A percentile compares a stretch with the other conserved stretches of the same genome.
phyloP scores from a whole-genome alignment of 768 basidiomycete species.

The Boletus reticuloceps region DNA sequence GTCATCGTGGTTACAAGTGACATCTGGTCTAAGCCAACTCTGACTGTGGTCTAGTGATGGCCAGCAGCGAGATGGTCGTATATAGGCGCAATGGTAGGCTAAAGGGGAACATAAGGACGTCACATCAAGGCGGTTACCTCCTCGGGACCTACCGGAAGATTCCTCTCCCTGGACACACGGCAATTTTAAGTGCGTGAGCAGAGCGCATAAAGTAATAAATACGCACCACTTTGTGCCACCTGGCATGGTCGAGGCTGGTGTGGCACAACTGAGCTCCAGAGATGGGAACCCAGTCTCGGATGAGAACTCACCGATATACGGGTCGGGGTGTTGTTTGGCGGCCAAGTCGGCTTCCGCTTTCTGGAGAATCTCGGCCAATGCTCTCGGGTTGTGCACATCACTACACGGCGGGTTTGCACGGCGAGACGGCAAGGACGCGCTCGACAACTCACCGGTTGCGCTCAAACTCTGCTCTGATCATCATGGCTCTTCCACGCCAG shows the following conservation, averaged over 20 bases:
- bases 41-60: slow-evolving; percentile 23
- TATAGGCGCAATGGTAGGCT: slow-evolving; percentile 63
- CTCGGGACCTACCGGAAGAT: slow-evolving; percentile 60
- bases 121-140: background rate
- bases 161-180: slow-evolving; percentile 63
- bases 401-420: slow-evolving; percentile 36
- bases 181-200: background rate
- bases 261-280: background rate
- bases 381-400: slow-evolving; percentile 81
- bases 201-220: background rate
- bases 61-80: slow-evolving; percentile 55
- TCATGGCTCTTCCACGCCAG: slow-evolving; percentile 81
- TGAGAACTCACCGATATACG: slow-evolving; percentile 79
- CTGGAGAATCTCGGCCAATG: slow-evolving; percentile 71
- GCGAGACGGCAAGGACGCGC: slow-evolving; percentile 12
- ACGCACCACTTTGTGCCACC: slow-evolving; percentile 96
- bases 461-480: slow-evolving; percentile 93
- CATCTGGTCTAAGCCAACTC: background rate
- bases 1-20: background rate
- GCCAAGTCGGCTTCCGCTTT: slow-evolving; percentile 77
- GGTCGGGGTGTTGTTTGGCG: slow-evolving; percentile 78
- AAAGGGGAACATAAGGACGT: background rate
- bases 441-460: slow-evolving; percentile 63
- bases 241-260: slow-evolving; percentile 72
- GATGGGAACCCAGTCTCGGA: background rate